Conservation (phyloP, 1,284 basidiomycete species). For the Sporisorium exsertum region DNA sequence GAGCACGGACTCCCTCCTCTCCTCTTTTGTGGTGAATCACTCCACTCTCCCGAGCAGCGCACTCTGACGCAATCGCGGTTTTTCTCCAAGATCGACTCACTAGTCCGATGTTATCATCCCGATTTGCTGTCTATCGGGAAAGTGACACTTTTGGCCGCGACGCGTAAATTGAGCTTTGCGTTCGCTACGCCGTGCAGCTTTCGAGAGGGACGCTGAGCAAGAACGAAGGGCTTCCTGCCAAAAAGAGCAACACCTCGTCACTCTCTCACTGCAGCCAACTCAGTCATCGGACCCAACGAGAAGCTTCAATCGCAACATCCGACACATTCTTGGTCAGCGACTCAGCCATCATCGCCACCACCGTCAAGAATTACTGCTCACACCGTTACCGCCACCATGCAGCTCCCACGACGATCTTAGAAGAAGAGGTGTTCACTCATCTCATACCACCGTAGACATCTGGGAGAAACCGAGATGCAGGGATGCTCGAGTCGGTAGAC, state of each 20-base stretch:
- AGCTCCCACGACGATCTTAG: not conserved
- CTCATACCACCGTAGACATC: not conserved
- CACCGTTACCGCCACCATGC: not conserved
- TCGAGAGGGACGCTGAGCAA: not conserved
- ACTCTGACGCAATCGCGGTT: slow-evolving; percentile 21
- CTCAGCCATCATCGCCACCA: slow-evolving; percentile 13
- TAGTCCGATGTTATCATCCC: not conserved
- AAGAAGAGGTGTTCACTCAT: not conserved
- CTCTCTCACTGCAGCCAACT: not conserved
- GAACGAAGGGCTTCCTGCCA: not conserved
- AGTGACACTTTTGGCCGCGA: slow-evolving; percentile 24
- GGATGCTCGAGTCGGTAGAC: slow-evolving; percentile 16
- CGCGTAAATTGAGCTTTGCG: slow-evolving; percentile 28
- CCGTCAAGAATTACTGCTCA: not conserved
- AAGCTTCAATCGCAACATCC: slow-evolving; percentile 6
- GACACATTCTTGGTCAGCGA: not conserved
- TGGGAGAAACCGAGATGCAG: slow-evolving; percentile 21
- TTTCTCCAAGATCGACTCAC: not conserved
- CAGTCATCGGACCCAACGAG: not conserved
- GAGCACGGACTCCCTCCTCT: not conserved
- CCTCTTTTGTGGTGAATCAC: not conserved
- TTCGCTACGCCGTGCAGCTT: slow-evolving; percentile 14
- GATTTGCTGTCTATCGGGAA: slow-evolving; percentile 7
- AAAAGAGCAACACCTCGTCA: slow-evolving; percentile 34
- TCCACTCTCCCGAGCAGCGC: slow-evolving; percentile 3